A percentile compares a stretch with the other conserved stretches of the same genome.
Conservation (phyloP, 2,329 filamentous ascomycete species). For the Cladosporium phlei region DNA sequence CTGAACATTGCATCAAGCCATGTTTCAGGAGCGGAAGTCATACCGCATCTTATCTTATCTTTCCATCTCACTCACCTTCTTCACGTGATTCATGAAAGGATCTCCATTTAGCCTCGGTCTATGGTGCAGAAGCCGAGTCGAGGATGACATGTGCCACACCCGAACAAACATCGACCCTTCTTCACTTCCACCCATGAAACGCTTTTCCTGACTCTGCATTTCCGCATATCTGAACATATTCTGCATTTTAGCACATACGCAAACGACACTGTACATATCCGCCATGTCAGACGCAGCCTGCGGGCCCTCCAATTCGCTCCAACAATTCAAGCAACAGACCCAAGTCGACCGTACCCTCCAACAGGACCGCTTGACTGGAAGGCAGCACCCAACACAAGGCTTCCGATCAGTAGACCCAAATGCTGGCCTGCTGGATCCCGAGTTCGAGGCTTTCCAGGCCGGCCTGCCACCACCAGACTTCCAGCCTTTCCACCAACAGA, state of each 20-base stretch:
- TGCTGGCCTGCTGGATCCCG: conserved; percentile 55
- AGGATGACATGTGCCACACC: background rate
- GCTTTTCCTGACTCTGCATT: too few relatives aligned
- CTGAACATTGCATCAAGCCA: background rate
- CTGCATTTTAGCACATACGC: background rate
- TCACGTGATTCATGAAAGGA: too few relatives aligned
- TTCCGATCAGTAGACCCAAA: conserved; percentile 58
- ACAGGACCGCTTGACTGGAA: conserved; percentile 61
- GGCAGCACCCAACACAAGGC: conserved; percentile 46
- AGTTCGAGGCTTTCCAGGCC: conserved; percentile 66
- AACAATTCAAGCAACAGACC: conserved; percentile 66
- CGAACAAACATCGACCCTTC: background rate
- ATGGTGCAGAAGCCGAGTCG: background rate
- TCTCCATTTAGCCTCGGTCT: conserved; percentile 2
- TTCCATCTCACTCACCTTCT: background rate
- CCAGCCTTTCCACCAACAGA: conserved; percentile 34
- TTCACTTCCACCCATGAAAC: too few relatives aligned
- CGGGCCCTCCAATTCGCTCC: conserved; percentile 69
- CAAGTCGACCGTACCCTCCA: conserved; percentile 65
- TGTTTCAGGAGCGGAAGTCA: background rate
- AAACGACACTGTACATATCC: conserved; percentile 1
- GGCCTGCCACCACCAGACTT: conserved; percentile 40
- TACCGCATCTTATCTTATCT: background rate
- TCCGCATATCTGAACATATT: too few relatives aligned
- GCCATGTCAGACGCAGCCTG: conserved; percentile 65